Conservation (phyloP, 495 filamentous ascomycete species). For the Clohesyomyces aquaticus region DNA sequence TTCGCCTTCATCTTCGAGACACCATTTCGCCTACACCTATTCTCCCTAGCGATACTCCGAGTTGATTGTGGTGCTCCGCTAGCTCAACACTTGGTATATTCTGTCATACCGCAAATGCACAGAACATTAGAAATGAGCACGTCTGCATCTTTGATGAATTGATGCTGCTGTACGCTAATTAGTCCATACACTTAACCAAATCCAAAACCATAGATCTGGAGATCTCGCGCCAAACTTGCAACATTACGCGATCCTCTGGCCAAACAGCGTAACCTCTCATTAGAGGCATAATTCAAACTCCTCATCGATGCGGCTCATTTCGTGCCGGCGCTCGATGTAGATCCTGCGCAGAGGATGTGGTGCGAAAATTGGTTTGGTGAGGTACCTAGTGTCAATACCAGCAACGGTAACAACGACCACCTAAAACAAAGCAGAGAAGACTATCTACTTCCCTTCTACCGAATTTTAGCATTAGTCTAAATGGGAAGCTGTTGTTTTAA, state of each 20-base stretch:
- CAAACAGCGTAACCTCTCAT: not conserved
- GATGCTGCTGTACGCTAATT: not conserved
- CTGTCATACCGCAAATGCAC: no score
- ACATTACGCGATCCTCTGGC: not conserved
- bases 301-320: not conserved
- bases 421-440: no score
- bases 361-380: no score
- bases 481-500: no score
- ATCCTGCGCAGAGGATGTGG: no score
- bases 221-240: not conserved
- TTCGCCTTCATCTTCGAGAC: conserved; percentile 5
- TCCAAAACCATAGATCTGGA: not conserved
- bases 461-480: no score
- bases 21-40: not conserved
- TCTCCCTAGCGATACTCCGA: conserved; percentile 1
- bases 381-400: no score
- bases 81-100: not conserved
- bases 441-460: no score
- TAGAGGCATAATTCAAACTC: not conserved
- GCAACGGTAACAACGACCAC: no score
- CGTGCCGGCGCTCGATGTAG: no score
- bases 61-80: not conserved
- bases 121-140: no score
- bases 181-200: not conserved
- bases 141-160: no score